Evolutionary conservation across 805 yeast species (phyloP), one percentile per base, ranked within the genome.

Genomic region (Metschnikowia corniflorae): DNA sequence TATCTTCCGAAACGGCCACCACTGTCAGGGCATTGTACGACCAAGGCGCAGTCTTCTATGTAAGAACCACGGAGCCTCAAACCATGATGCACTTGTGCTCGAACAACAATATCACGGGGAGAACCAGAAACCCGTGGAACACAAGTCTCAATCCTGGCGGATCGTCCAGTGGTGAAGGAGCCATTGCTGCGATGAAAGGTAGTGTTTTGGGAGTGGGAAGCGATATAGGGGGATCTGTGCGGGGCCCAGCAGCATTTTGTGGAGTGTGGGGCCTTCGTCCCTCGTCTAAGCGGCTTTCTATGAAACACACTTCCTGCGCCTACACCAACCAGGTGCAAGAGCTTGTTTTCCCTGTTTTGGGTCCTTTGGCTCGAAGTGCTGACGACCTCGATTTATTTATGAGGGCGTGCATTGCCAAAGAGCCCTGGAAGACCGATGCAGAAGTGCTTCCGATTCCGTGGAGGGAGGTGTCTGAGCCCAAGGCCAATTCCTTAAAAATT

Each of bases 211-310:
- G 51, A 3, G 29, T 47, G 28, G 51, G 51, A 4, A 43, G 49
- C 26, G 51, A 47, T 25, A 47, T 47, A 15, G 51, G 51, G 3
- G 51, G 51, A 10, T 46, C 50, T 24, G 44, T 47, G 28, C 34
- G 51, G 16, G 33, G 44, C 16, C 51, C 51, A 12, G 51, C 51
- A 2, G 51, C 48, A 6, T 44, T 45, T 29, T 46, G 51, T 23
- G 51, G 51, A 5, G 49, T 46, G 4, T 46, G 49, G 48, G 51
- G 51, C 2, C 33, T 47, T 19, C 39, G 51, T 13, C 51, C 51
- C 9, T 27, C 50, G 10, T 42, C 35, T 8, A 47, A 41, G 20
- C 31, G 50, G 22, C 31, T 46, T 6, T 43, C 50, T n/a, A 33
- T 33, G 26, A 31, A 28, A 31, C 31, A 35, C 16, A 25, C 39